A percentile compares a stretch with the other conserved stretches of the same genome.
Evolutionary conservation across 495 filamentous ascomycete species (phyloP).

Genomic region (Talaromyces ruber): DNA sequence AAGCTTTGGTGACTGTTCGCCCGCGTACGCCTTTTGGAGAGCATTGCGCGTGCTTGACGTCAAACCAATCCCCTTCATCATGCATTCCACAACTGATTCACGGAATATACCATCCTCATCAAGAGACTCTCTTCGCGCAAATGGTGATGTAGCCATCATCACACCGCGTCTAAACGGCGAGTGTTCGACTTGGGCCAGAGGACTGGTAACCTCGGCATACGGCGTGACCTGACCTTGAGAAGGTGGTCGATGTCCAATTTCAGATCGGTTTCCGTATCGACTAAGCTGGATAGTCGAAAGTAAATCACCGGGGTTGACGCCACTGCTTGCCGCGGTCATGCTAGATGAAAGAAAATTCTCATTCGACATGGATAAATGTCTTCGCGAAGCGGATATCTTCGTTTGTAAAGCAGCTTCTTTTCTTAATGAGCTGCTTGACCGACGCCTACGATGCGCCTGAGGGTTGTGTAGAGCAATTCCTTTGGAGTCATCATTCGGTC

Average conservation of each 20-base stretch:
- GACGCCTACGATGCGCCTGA: constrained; percentile 51
- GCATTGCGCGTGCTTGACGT: constrained; percentile 51
- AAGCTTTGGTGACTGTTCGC: constrained; percentile 74
- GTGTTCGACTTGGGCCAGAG: constrained; percentile 48
- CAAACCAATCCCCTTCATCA: constrained; percentile 89
- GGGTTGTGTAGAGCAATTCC: constrained; percentile 94
- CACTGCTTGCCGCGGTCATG: constrained; percentile 18
- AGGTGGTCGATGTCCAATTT: background rate
- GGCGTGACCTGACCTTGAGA: constrained; percentile 4
- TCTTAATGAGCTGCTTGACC: constrained; percentile 65
- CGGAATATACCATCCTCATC: constrained; percentile 84
- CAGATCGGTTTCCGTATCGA: constrained; percentile 36
- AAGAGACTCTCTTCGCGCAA: constrained; percentile 63
- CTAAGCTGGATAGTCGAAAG: constrained; percentile 71
- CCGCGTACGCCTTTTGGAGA: constrained; percentile 55
- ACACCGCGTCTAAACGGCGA: constrained; percentile 45
- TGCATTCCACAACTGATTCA: constrained; percentile 86
- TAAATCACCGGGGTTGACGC: constrained; percentile 68
- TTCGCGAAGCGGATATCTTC: constrained; percentile 28
- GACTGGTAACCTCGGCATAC: constrained; percentile 26
- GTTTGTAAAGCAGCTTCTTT: constrained; percentile 77
- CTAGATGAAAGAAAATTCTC: constrained; percentile 1
- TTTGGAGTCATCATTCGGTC: constrained; percentile 77
- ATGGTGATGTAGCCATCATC: constrained; percentile 29
- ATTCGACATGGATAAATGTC: constrained; percentile 12